Conservation (phyloP, 2,329 filamentous ascomycete genomes). For the Fusarium caatingaense region DNA sequence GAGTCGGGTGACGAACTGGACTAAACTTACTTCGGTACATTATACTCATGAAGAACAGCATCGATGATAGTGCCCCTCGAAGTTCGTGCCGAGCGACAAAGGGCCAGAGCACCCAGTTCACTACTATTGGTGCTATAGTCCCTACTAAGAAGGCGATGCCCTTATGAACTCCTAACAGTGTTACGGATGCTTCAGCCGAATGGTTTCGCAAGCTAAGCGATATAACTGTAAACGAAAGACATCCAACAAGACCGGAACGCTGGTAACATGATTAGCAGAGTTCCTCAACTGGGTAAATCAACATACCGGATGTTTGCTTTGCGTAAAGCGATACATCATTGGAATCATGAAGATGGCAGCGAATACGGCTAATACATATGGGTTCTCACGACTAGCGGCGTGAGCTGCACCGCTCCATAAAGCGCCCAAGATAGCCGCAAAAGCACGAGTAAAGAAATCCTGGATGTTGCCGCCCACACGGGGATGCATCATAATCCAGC, state of each 20-base stretch:
- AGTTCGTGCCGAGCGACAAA: slow-evolving; percentile 71
- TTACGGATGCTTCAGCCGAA: slow-evolving; percentile 49
- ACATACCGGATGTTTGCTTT: slow-evolving; percentile 64
- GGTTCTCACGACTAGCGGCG: slow-evolving; percentile 62
- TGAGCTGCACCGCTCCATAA: slow-evolving; percentile 66
- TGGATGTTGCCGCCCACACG: slow-evolving; percentile 68
- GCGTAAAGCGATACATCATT: slow-evolving; percentile 67
- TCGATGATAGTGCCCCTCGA: slow-evolving; percentile 64
- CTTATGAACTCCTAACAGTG: slow-evolving; percentile 58
- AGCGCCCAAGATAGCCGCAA: slow-evolving; percentile 63
- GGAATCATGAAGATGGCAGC: slow-evolving; percentile 68
- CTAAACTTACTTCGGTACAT: slow-evolving; percentile 62
- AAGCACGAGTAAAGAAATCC: slow-evolving; percentile 64
- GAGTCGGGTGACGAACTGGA: neutral
- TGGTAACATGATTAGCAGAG: slow-evolving; percentile 39
- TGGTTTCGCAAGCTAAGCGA: slow-evolving; percentile 58
- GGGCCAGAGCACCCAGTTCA: slow-evolving; percentile 71
- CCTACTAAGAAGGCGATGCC: slow-evolving; percentile 65
- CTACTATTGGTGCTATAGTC: slow-evolving; percentile 63
- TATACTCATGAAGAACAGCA: slow-evolving; percentile 68
- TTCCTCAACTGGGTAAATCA: no score
- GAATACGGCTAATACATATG: slow-evolving; percentile 66
- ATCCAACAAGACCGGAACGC: slow-evolving; percentile 68
- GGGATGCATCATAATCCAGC: slow-evolving; percentile 64
- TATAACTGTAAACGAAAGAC: slow-evolving; percentile 66